Evolutionary conservation across 768 basidiomycete genomes (phyloP).

Genomic region (Phaeotremella skinneri): DNA sequence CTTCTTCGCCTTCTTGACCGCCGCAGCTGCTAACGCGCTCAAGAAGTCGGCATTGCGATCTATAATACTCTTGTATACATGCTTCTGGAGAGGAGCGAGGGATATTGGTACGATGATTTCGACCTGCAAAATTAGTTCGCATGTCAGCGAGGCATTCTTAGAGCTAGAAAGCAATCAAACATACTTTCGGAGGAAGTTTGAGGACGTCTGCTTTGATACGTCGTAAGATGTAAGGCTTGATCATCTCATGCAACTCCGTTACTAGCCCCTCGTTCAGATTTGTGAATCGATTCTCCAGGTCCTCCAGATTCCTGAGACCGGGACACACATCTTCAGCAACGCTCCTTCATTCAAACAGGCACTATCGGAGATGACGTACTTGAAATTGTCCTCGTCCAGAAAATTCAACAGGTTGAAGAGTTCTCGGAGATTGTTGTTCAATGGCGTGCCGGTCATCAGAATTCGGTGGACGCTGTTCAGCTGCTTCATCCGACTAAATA

Average conservation of each 20-base stretch:
- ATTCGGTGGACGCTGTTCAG: slow-evolving; percentile 74
- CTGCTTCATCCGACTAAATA: slow-evolving; percentile 79
- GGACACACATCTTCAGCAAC: neutral
- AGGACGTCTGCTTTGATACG: slow-evolving; percentile 91
- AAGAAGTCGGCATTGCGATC: slow-evolving; percentile 56
- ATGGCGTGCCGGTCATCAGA: slow-evolving; percentile 91
- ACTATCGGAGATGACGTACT: slow-evolving; percentile 19
- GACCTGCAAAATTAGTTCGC: slow-evolving; percentile 25
- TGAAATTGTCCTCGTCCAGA: slow-evolving; percentile 55
- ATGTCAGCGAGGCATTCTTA: slow-evolving; percentile 2
- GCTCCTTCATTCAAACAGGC: neutral
- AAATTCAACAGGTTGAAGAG: slow-evolving; percentile 97
- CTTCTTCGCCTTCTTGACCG: slow-evolving; percentile 14
- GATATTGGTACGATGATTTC: slow-evolving; percentile 72
- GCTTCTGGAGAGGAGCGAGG: slow-evolving; percentile 79
- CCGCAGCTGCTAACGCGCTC: slow-evolving; percentile 27
- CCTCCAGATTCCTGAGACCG: slow-evolving; percentile 63
- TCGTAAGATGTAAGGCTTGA: slow-evolving; percentile 85
- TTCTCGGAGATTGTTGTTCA: slow-evolving; percentile 96
- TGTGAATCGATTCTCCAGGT: slow-evolving; percentile 69
- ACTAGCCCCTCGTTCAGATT: slow-evolving; percentile 76
- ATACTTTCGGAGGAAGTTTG: slow-evolving; percentile 78
- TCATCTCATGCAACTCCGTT: slow-evolving; percentile 69
- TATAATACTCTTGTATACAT: slow-evolving; percentile 80
- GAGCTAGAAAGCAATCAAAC: slow-evolving; percentile 7